Base-by-base conservation (phyloP, 2,329 filamentous ascomycete genomes). In the Cordyceps fumosorosea region DNA sequence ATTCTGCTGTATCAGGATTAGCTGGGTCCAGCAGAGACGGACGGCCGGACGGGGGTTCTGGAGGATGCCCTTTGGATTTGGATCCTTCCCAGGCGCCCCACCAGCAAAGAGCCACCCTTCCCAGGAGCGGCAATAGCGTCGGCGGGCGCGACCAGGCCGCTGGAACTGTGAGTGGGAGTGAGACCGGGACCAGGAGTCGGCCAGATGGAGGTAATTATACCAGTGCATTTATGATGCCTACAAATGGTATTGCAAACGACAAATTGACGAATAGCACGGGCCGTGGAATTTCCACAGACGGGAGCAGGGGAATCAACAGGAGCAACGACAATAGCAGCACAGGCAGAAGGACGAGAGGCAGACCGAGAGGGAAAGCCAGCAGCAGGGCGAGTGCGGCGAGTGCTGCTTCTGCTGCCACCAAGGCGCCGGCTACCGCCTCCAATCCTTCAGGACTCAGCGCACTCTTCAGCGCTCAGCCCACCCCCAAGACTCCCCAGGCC, bases 91-190 rank as follows among this genome's bases (percentile, higher is more conserved):
- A 11, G n/a, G 56, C 32, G 22, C 26, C 20, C 44, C 45, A 50
- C 56, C 22, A 54, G 47, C n/a, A 16, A 20, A 60, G 20, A 47
- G 58, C 26, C 52, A 42, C 45, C 53, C 22, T n/a, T 34, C 52
- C 60, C 45, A 52, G 45, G 45, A 51, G 60, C 45, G 37, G 60
- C 60, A 52, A 62, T 50, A 51, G 51, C 29, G 50, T 53, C 29
- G 51, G 32, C 6, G 44, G 26, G 24, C 29, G 58, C 58, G 56
- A 44, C 51, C 42, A 56, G 42, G n/a, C 16, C 29, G 40, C 32
- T 56, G 59, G 51, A 3, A 56, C 12, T 18, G 16, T 12, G 16
- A 45, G n/a, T 37, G 14, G 10, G 22, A 53, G 7, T 11, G 7
- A 22, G 18, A 45, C n/a, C 18, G 48, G 34, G 22, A 34, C 16